A percentile compares a stretch with the other conserved stretches of the same genome.
Evolutionary conservation across 495 filamentous ascomycete genomes (phyloP).

Genomic region (Aspergillus affinis): DNA sequence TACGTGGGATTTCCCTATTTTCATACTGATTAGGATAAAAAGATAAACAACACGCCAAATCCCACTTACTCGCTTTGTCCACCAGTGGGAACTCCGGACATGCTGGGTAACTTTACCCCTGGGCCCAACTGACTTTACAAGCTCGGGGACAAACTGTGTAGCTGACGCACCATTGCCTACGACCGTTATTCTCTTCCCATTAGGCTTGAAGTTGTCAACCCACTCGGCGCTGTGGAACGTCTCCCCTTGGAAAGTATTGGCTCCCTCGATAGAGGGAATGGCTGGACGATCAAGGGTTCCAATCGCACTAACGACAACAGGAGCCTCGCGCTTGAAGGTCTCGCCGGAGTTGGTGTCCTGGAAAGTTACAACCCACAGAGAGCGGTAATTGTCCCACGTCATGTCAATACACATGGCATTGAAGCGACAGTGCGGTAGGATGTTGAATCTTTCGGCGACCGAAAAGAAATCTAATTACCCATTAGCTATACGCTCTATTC

Average conservation of each 20-base stretch:
- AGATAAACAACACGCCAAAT: too few species aligned
- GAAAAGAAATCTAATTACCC: conserved; percentile 10
- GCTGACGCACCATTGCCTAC: conserved; percentile 55
- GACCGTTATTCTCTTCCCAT: conserved; percentile 50
- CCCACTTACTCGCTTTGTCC: conserved; percentile 13
- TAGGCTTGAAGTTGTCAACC: conserved; percentile 40
- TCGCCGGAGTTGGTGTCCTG: conserved; percentile 12
- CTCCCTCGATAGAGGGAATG: conserved; percentile 45
- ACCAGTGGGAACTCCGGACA: conserved; percentile 57
- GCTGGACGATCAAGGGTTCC: conserved; percentile 47
- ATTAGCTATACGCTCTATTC: too few species aligned
- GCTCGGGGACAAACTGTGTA: conserved; percentile 33
- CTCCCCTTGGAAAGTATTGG: conserved; percentile 45
- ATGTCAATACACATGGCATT: conserved; percentile 12
- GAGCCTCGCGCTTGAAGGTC: conserved; percentile 7
- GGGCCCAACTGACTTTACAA: conserved; percentile 26
- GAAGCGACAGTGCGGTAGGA: conserved; percentile 12
- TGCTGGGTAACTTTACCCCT: conserved; percentile 51
- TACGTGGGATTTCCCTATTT: conserved; percentile 12
- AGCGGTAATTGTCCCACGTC: conserved; percentile 8
- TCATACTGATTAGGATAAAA: too few species aligned
- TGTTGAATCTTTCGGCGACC: conserved; percentile 10
- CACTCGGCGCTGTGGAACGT: conserved; percentile 54
- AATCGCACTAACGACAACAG: conserved; percentile 47
- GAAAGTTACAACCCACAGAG: conserved; percentile 11